Evolutionary conservation across 1,284 basidiomycete genomes (phyloP).

Genomic region (Leccinum subrobustum): DNA sequence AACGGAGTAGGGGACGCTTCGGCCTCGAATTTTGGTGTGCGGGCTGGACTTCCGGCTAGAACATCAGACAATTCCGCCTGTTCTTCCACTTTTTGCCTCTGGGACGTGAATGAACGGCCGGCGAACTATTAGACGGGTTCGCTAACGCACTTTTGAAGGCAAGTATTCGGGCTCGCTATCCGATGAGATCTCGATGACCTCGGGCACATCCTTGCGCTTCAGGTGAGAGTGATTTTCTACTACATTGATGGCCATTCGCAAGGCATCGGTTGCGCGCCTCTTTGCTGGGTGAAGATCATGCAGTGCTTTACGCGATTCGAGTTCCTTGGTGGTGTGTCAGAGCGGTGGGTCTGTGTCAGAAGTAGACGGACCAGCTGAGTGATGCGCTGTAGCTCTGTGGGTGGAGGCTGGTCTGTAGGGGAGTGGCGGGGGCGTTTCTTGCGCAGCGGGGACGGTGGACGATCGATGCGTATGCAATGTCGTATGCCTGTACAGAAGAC

Average conservation of each 20-base stretch:
- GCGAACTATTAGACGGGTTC: neutral
- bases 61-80: neutral
- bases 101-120: neutral
- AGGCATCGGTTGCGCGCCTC: constrained; percentile 22
- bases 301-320: constrained; percentile 16
- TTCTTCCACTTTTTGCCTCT: constrained; percentile 24
- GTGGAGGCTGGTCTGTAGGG: neutral
- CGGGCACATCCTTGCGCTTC: constrained; percentile 26
- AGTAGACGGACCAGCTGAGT: constrained; percentile 23
- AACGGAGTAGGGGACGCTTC: constrained; percentile 1
- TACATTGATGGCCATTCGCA: constrained; percentile 16
- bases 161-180: constrained; percentile 30
- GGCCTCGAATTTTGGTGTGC: constrained; percentile 8
- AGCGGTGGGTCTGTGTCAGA: neutral
- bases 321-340: constrained; percentile 25
- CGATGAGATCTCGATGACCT: constrained; percentile 31
- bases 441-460: constrained; percentile 9
- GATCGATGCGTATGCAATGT: constrained; percentile 18
- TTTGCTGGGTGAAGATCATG: constrained; percentile 15
- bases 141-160: constrained; percentile 24
- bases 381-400: constrained; percentile 27
- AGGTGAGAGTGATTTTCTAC: constrained; percentile 8
- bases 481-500: constrained; percentile 20
- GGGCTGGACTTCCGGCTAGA: neutral
- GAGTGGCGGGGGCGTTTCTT: constrained; percentile 14